Base-by-base conservation (phyloP, 805 yeast genomes). In the Lipomyces mesembrius region DNA sequence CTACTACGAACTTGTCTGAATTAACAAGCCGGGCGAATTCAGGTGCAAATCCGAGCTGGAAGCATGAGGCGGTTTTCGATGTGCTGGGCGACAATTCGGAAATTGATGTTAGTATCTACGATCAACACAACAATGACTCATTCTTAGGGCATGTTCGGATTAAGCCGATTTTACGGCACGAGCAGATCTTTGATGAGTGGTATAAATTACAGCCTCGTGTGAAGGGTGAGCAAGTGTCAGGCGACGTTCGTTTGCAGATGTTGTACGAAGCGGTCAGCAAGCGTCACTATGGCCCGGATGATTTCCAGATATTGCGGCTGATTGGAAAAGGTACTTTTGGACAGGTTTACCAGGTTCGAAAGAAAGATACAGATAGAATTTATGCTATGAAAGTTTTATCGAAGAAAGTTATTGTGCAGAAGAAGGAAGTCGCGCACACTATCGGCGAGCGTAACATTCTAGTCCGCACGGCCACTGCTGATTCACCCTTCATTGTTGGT, bases 281-380 rank as follows among this genome's bases (percentile, higher is more conserved):
- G 77, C 86, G 87, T 73, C 91, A 89, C 73, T 91, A 89, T 75
- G 97, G 97, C 0, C 99, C 99, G 4, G 89, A 88, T 61, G 98
- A 95, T 79, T 95, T 95, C 78, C 97, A 93, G 77, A 92, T 94
- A 20, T 84, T 95, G 74, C 84, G 97, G 75, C 82, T 94, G 62
- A 82, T 94, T 68, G 99, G 99, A 68, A 92, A 92, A 77, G 99
- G 99, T 63, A 95, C 98, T 0, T 94, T 94, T 82, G 99, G 99
- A 39, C 97, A 92, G 80, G 99, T 94, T 49, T 95, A 89, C 79
- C 99, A 95, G 81, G 99, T 95, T 56, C 87, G 89, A 70, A 95
- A 94, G 83, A 84, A 84, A 72, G 98, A 95, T 77, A 92, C 96
- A 7, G 85, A 86, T 66, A 86, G 98, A 74, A 89, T 95, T 66